Evolutionary conservation across 2,329 filamentous ascomycete genomes (phyloP).

Genomic region (Colletotrichum abscissum): DNA sequence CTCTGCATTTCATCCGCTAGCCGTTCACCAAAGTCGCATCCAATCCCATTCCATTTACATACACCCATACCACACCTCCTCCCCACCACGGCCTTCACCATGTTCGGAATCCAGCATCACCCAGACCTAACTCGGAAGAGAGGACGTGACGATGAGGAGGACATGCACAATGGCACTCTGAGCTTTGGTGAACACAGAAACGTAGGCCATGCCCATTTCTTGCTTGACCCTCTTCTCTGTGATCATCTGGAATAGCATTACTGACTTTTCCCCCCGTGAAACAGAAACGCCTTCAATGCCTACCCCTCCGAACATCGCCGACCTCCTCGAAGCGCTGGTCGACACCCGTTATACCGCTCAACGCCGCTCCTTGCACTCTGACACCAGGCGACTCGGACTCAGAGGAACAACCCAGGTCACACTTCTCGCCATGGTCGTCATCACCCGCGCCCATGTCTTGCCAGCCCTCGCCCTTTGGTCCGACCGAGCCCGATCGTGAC

Average conservation of each 20-base stretch:
- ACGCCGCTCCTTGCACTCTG: constrained; percentile 40
- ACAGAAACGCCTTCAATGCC: constrained; percentile 66
- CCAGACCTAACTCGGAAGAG: constrained; percentile 28
- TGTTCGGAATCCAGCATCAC: constrained; percentile 24
- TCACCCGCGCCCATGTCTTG: constrained; percentile 38
- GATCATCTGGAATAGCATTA: background rate
- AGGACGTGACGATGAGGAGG: constrained; percentile 55
- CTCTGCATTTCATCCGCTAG: background rate
- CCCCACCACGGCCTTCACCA: background rate
- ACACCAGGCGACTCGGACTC: constrained; percentile 54
- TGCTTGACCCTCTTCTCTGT: background rate
- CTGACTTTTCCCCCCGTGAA: background rate
- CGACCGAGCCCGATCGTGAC: constrained; percentile 49
- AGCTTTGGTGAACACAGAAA: constrained; percentile 64
- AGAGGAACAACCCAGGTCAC: constrained; percentile 49
- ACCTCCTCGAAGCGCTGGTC: constrained; percentile 45
- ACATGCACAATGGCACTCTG: constrained; percentile 47
- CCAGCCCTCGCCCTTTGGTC: constrained; percentile 38
- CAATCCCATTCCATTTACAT: too few species aligned
- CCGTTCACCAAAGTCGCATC: background rate
- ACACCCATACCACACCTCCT: background rate
- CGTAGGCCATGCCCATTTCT: constrained; percentile 46
- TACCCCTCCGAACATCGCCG: constrained; percentile 61
- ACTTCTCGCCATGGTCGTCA: constrained; percentile 48
- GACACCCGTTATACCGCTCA: constrained; percentile 27